These are phyloP conservation scores for Didymella pomorum DNA, from an alignment of 2,329 filamentous ascomycete genomes.

Conservation along the genomic window DNA sequence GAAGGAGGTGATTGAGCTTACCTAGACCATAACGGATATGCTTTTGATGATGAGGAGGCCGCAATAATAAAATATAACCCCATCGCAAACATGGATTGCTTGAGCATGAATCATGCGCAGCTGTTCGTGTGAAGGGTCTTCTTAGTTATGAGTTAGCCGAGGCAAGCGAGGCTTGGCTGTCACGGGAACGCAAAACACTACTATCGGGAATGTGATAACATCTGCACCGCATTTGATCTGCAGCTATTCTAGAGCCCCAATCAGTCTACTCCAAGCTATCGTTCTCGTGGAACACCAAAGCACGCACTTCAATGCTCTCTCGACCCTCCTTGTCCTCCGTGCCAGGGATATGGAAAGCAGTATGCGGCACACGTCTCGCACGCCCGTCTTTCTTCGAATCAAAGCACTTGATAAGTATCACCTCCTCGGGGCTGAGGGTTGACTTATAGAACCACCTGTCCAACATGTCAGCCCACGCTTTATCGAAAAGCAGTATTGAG, in stretches of 20 bases:
- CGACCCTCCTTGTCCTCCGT: slow-evolving; percentile 38
- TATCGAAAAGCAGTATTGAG: background rate
- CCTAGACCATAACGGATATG: background rate
- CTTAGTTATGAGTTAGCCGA: too few species aligned
- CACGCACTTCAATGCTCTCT: slow-evolving; percentile 48
- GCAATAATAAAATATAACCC: too few species aligned
- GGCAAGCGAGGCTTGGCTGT: background rate
- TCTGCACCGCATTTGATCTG: background rate
- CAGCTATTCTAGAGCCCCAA: too few species aligned
- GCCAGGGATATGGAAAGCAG: slow-evolving; percentile 41
- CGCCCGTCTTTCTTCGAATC: slow-evolving; percentile 46
- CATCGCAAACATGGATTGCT: too few species aligned
- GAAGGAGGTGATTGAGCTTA: background rate
- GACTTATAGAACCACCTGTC: slow-evolving; percentile 46
- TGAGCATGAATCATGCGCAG: too few species aligned
- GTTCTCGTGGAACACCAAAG: slow-evolving; percentile 46
- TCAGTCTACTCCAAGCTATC: slow-evolving; percentile 28
- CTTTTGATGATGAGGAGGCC: too few species aligned
- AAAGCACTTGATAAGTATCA: slow-evolving; percentile 48
- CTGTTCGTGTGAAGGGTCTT: too few species aligned
- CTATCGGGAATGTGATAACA: background rate
- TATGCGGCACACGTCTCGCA: slow-evolving; percentile 47
- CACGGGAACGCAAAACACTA: background rate
- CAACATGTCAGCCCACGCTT: background rate
- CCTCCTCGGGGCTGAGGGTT: slow-evolving; percentile 39